phyloP scores from a whole-genome alignment of 2,329 filamentous ascomycete genomes.

The Alternaria alternata region DNA sequence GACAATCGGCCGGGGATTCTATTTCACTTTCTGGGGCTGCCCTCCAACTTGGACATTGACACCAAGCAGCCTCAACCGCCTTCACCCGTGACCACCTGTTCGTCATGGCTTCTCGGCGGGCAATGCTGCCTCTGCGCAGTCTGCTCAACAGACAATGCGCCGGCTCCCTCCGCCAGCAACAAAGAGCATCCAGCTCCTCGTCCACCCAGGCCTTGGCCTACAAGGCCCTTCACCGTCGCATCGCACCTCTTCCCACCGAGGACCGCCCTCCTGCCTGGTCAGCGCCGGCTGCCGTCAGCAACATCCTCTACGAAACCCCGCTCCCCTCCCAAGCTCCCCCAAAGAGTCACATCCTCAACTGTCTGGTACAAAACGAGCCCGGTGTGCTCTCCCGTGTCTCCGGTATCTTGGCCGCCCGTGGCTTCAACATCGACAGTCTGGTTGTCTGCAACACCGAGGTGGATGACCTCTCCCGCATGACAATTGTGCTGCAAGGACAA shows the following conservation, averaged over 20 bases:
- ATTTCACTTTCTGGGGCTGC: conserved; percentile 20
- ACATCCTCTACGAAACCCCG: conserved; percentile 98
- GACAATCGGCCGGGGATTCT: conserved; percentile 17
- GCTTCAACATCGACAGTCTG: conserved; percentile 98
- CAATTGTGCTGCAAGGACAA: conserved; percentile 94
- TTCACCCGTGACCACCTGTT: conserved; percentile 16
- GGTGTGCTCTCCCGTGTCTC: conserved; percentile 96
- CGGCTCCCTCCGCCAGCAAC: conserved; percentile 39
- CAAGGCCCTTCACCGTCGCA: conserved; percentile 93
- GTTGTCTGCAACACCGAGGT: conserved; percentile 99
- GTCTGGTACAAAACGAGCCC: conserved; percentile 97
- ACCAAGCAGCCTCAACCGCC: conserved; percentile 19
- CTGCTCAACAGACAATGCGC: conserved; percentile 40
- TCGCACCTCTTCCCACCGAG: conserved; percentile 81
- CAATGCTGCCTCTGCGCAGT: conserved; percentile 51
- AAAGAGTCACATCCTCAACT: conserved; percentile 97
- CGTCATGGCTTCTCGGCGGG: conserved; percentile 55
- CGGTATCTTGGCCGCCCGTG: conserved; percentile 91
- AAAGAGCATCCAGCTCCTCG: conserved; percentile 58
- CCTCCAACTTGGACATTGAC: neutral
- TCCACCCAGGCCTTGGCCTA: conserved; percentile 95
- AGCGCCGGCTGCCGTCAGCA: conserved; percentile 92
- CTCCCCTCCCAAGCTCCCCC: conserved; percentile 81
- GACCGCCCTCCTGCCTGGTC: conserved; percentile 81
- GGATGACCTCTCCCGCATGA: conserved; percentile 96